Conservation (phyloP, 2,329 filamentous ascomycete species). For the Fusarium sp. region DNA sequence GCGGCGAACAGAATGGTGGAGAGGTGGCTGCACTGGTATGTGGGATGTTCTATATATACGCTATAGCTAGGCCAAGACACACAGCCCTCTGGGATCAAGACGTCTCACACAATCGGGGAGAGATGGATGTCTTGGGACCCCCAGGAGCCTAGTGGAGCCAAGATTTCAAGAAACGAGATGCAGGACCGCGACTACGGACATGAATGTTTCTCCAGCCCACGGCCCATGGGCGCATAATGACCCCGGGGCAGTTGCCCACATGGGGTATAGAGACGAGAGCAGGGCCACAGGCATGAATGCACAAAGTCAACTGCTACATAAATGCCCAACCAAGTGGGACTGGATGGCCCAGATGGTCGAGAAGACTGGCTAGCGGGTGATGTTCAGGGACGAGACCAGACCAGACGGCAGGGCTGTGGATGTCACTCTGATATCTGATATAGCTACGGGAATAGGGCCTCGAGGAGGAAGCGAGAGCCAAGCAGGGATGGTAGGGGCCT, state of each 20-base stretch:
- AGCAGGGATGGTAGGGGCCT: background rate
- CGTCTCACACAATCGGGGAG: too few relatives aligned
- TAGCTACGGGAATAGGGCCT: conserved; percentile 7
- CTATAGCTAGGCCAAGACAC: conserved; percentile 12
- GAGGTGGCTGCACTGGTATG: conserved; percentile 17
- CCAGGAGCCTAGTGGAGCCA: background rate
- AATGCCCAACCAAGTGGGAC: background rate
- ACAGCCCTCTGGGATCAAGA: too few relatives aligned
- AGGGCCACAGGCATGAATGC: conserved; percentile 26
- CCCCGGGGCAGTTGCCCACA: background rate
- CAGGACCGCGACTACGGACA: conserved; percentile 2
- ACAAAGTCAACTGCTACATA: background rate
- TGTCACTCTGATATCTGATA: conserved; percentile 6
- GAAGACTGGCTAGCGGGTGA: conserved; percentile 19
- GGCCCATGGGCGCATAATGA: conserved; percentile 21
- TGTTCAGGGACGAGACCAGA: conserved; percentile 29
- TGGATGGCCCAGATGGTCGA: background rate
- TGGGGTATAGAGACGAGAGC: conserved; percentile 17
- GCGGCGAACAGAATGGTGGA: conserved; percentile 21
- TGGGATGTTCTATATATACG: conserved; percentile 40
- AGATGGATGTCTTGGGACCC: background rate
- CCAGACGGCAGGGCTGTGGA: too few relatives aligned
- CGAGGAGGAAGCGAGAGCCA: background rate
- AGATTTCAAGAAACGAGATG: conserved; percentile 11
- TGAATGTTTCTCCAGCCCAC: background rate